phyloP scores from a whole-genome alignment of 75 land plant genomes.

The Chamaecyparis obtusa region DNA sequence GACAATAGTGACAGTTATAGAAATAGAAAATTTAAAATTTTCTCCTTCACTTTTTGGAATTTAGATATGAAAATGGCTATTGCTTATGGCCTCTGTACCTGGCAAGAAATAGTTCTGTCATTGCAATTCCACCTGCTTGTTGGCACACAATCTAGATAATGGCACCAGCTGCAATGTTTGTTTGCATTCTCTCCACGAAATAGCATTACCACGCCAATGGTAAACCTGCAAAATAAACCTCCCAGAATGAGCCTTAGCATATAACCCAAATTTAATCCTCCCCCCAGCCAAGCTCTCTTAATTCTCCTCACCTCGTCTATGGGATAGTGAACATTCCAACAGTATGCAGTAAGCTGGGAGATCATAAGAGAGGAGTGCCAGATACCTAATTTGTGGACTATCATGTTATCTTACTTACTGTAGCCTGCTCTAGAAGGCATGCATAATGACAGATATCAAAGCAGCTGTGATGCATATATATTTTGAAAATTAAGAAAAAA shows the following conservation, averaged over 20 bases:
- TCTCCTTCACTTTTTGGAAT: not conserved
- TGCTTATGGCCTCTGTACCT: not conserved
- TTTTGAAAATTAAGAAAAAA: not conserved
- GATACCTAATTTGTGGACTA: not conserved
- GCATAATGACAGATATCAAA: not conserved
- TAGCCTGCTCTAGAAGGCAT: not conserved
- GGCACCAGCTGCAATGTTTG: conserved; percentile 82
- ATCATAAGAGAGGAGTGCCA: not conserved
- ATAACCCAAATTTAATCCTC: not conserved
- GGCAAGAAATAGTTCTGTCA: conserved; percentile 11
- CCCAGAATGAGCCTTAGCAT: not conserved
- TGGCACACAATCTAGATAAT: conserved; percentile 70
- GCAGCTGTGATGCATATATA: conserved; percentile 6
- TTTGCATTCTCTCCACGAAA: conserved; percentile 60
- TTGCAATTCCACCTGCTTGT: conserved; percentile 70
- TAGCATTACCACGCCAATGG: conserved; percentile 54
- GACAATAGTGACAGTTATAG: not conserved
- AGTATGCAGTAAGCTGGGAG: not conserved
- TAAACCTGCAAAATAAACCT: conserved; percentile 34
- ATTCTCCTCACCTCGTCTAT: not conserved
- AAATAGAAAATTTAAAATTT: not conserved
- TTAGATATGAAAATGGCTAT: not conserved
- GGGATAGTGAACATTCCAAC: not conserved
- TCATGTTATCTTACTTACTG: not conserved
- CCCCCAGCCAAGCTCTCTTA: conserved; percentile 7